Percentiles rank a stretch among this genome's conserved stretches.
phyloP scores from a whole-genome alignment of 2,329 filamentous ascomycete genomes.

The Aspergillus sojae region DNA sequence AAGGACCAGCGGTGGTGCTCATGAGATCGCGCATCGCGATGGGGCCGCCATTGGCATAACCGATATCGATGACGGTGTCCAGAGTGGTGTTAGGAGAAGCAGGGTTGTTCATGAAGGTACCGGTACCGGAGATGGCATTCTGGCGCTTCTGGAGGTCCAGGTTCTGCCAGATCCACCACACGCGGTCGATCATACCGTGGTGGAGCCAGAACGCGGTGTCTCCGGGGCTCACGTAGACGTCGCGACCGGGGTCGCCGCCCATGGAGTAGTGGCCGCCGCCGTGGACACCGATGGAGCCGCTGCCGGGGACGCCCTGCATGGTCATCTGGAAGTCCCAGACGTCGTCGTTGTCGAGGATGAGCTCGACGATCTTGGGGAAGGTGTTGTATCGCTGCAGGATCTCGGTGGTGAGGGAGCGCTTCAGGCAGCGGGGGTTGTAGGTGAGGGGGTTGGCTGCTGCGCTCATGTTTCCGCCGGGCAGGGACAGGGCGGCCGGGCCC shows the following conservation, averaged over 20 bases:
- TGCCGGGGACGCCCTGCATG: conserved; percentile 42
- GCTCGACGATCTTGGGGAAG: conserved; percentile 23
- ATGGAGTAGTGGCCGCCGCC: conserved; percentile 52
- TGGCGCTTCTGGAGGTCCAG: conserved; percentile 41
- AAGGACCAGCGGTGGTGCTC: conserved; percentile 48
- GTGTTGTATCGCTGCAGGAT: conserved; percentile 25
- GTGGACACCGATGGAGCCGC: conserved; percentile 45
- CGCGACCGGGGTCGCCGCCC: conserved; percentile 50
- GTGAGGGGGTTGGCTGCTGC: conserved; percentile 16
- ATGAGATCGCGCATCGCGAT: conserved; percentile 44
- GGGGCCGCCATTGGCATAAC: conserved; percentile 35
- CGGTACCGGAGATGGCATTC: conserved; percentile 45
- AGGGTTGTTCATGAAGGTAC: conserved; percentile 48
- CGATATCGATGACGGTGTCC: conserved; percentile 46
- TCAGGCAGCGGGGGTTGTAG: conserved; percentile 36
- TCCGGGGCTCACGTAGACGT: conserved; percentile 49
- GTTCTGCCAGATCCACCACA: conserved; percentile 57
- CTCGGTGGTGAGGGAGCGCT: conserved; percentile 28
- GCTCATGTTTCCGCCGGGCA: conserved; percentile 11
- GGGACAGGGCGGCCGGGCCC: conserved; percentile 10
- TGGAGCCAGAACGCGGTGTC: conserved; percentile 54
- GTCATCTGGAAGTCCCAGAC: conserved; percentile 39
- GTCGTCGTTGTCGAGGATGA: conserved; percentile 25
- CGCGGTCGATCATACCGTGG: conserved; percentile 52
- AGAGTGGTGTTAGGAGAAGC: conserved; percentile 49